Conservation (phyloP, 2,329 filamentous ascomycete species). For the Trichoderma harzianum region DNA sequence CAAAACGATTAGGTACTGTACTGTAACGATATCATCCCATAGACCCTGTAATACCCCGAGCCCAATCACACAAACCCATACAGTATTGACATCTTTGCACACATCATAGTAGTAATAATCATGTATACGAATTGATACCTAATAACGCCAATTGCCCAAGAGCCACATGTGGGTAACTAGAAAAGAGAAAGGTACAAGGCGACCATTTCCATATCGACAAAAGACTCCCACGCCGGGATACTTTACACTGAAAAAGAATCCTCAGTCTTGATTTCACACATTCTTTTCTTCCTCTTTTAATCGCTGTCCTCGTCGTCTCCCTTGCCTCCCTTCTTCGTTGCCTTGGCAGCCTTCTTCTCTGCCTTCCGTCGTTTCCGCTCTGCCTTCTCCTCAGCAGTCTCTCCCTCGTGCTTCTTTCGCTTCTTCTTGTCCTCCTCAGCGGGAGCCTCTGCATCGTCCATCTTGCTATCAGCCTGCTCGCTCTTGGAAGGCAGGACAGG, state of each 20-base stretch:
- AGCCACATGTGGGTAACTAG: constrained; percentile 16
- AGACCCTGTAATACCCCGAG: no score
- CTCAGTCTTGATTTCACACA: constrained; percentile 3
- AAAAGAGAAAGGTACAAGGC: constrained; percentile 23
- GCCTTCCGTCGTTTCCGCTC: constrained; percentile 59
- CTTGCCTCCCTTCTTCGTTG: constrained; percentile 52
- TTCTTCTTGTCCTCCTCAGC: constrained; percentile 60
- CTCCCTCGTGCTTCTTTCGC: constrained; percentile 79
- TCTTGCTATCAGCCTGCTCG: constrained; percentile 34
- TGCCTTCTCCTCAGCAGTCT: constrained; percentile 66
- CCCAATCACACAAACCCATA: background rate
- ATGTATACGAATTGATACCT: constrained; percentile 22
- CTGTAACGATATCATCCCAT: background rate
- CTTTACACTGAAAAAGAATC: constrained; percentile 5
- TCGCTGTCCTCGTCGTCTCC: constrained; percentile 52
- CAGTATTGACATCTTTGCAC: background rate
- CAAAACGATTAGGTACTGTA: no score
- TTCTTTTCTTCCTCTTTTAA: constrained; percentile 12
- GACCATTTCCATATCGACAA: constrained; percentile 23
- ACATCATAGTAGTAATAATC: background rate
- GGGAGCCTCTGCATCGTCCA: constrained; percentile 36
- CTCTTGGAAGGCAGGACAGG: constrained; percentile 30
- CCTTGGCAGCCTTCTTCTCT: constrained; percentile 58
- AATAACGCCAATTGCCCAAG: constrained; percentile 24
- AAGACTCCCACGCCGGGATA: constrained; percentile 15